Base-by-base conservation (phyloP, 225 moss, liverwort and hornwort genomes). In the Asterella californica region DNA sequence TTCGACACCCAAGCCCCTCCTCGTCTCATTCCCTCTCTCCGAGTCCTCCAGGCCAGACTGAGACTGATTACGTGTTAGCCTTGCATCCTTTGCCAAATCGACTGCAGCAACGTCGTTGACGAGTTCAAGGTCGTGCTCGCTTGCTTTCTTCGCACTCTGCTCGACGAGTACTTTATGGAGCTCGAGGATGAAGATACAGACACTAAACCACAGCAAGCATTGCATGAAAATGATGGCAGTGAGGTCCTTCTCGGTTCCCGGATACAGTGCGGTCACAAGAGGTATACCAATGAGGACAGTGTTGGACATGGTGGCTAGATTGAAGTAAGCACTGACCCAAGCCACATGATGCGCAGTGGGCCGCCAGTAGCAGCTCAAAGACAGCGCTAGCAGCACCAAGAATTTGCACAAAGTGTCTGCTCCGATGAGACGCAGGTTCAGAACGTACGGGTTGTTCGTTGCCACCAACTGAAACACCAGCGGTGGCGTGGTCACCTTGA, bases 151-250 rank as follows among this genome's bases (percentile, higher is more conserved):
- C 1, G 81, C 53, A 52, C 37, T 76, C 36, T 83, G 71, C 30
- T 81, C 79, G 18, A 62, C 21, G 18, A 72, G 24, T 24, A 76
- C 86, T 48, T 81, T 81, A 33, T 83, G 63, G 46, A 84, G 66
- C 64, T 87, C 87, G 17, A 83, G 57, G 27, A 87, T n/a, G 67
- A 87, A 29, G 32, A 82, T 74, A 77, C 67, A 82, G n/a, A 87
- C 67, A 18, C 66, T 54, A 19, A 78, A 80, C 87, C 84, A 87
- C 15, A 84, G 19, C 72, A 80, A 73, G 45, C 59, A 32, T 32
- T 84, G 84, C 73, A 84, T 72, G 61, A 82, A 80, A 37, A 84
- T 59, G n/a, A 84, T 73, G 36, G 80, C 79, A 0, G 70, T 72
- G 68, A 87, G 24, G 57, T 79, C 36, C 38, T 69, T 63, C 34